These are phyloP conservation scores for Kernera saxatilis DNA, from an alignment of 345 rosid genomes.

Conservation along the genomic window DNA sequence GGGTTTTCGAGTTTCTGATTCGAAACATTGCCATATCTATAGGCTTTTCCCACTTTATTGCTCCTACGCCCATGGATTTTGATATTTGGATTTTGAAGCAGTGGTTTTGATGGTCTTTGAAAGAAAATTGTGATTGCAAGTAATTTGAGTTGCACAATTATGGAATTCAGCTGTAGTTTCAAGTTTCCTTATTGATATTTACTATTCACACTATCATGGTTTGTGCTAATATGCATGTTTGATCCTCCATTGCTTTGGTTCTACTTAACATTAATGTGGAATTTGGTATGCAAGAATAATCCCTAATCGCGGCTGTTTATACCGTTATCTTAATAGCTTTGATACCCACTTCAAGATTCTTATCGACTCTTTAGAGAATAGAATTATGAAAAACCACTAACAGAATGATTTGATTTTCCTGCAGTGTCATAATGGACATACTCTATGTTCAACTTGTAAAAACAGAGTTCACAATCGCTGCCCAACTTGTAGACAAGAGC, in stretches of 20 bases:
- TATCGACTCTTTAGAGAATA: neutral
- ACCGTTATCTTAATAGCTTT: neutral
- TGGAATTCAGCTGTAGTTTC: neutral
- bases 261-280: neutral
- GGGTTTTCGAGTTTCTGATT: neutral
- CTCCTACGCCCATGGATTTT: too few species aligned
- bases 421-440: conserved; percentile 99
- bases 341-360: neutral
- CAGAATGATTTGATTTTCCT: neutral
- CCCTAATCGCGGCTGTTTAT: neutral
- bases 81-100: neutral
- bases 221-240: neutral
- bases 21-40: neutral
- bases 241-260: conserved; percentile 1
- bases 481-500: conserved; percentile 97
- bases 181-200: neutral
- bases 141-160: neutral
- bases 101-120: neutral
- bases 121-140: neutral
- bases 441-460: conserved; percentile 93
- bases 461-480: conserved; percentile 83
- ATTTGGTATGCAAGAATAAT: neutral
- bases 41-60: neutral
- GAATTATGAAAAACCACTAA: neutral
- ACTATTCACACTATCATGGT: neutral